Evolutionary conservation across 2,329 filamentous ascomycete genomes (phyloP), one percentile per base, ranked within the genome.

Genomic region (Pseudopithomyces maydicus): DNA sequence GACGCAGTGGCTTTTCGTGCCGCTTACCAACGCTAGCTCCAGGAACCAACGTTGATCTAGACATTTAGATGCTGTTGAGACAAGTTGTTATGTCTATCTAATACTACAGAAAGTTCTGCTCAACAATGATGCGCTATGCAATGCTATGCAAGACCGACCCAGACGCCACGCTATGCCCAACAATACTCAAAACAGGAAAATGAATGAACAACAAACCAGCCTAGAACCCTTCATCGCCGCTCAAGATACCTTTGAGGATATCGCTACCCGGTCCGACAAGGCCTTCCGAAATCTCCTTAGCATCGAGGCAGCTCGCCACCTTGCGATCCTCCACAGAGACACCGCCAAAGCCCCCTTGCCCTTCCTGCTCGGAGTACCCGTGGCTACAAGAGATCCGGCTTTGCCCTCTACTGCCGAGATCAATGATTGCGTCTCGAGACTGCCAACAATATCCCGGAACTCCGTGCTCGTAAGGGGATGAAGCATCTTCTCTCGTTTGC

Each of bases 401-500:
- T 85, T 91, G 80, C 90, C 79, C 84, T 91, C 72, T 79, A 90
- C 69, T 78, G 88, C 76, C 74, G 89, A 82, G 6, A 97, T 83
- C 20, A 98, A 80, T 1, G 91, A 93, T 45, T 97, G 79, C 0
- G 93, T 95, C 79, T 99, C 95, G 51, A 99, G 78, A 66, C 91
- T 96, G 35, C 90, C 88, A 19, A 97, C 83, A 5, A 99, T 93
- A 76, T 99, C 95, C 56, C 92, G 87, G 76, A 99, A 99, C 75
- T 99, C 95, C 5, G 92, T 95, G 69, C 86, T 90, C 1, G 92
- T 95, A 2, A 99, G 84, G 0, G 94, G 91, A 65, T 97, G 92
- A 2, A 99, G 84, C 10, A 96, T 82, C n/a, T 92, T 90, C 68
- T 98, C 94, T 35, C 87, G 86, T 56, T 87, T 94, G 77, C 95